These are phyloP conservation scores for Corchorus capsularis DNA, from an alignment of 345 rosid genomes.

Conservation along the genomic window DNA sequence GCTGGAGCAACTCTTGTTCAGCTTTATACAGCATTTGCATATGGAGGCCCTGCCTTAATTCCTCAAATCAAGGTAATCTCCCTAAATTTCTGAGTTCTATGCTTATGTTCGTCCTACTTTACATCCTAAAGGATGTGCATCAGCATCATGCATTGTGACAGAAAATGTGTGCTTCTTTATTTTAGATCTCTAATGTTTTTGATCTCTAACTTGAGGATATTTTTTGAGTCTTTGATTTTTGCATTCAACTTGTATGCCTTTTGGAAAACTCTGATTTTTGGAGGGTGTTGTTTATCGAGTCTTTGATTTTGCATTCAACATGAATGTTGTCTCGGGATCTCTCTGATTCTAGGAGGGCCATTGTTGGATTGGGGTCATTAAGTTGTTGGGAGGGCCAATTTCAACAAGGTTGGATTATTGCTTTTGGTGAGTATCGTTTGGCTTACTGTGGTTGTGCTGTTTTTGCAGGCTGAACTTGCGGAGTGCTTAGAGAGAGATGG, in stretches of 20 bases:
- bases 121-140: not conserved
- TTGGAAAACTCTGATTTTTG: not conserved
- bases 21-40: conserved; percentile 91
- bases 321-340: not conserved
- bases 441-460: not conserved
- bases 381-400: not conserved
- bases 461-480: conserved; percentile 72
- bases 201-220: not conserved
- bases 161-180: not conserved
- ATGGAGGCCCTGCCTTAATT: conserved; percentile 96
- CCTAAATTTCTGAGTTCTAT: not conserved
- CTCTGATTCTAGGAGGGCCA: not conserved
- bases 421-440: not conserved
- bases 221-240: not conserved
- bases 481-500: conserved; percentile 89
- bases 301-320: not conserved
- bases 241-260: not conserved
- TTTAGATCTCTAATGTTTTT: too few relatives aligned
- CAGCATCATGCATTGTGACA: not conserved
- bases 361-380: not conserved
- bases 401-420: not conserved
- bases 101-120: not conserved
- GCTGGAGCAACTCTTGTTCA: conserved; percentile 98
- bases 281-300: not conserved
- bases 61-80: conserved; percentile 79